Conservation (phyloP, 805 yeast genomes). For the Yarrowia bubula region DNA sequence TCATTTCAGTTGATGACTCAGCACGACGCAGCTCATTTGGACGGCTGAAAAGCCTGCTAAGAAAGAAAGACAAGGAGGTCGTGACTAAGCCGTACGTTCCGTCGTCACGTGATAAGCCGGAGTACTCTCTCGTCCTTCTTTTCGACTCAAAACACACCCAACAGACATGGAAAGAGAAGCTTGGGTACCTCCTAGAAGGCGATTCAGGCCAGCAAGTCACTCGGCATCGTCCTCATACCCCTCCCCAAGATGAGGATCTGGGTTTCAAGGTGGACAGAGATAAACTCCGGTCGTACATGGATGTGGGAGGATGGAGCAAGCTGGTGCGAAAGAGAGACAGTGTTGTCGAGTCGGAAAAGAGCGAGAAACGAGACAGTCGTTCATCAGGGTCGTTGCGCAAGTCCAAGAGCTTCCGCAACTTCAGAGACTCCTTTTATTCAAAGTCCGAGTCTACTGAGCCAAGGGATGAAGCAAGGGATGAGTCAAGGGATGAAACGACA, state of each 20-base stretch:
- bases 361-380: neutral
- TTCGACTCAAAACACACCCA: neutral
- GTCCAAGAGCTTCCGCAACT: neutral
- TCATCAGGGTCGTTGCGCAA: neutral
- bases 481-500: too few species aligned
- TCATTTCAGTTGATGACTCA: neutral
- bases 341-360: neutral
- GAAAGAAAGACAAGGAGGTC: neutral
- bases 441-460: neutral
- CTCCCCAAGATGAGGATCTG: slow-evolving; percentile 1
- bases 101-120: neutral
- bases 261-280: slow-evolving; percentile 12
- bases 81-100: neutral
- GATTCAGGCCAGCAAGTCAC: neutral
- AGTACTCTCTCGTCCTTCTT: neutral
- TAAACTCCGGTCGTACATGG: neutral
- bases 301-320: slow-evolving; percentile 16
- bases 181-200: neutral
- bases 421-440: neutral
- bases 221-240: slow-evolving; percentile 7
- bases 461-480: neutral
- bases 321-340: neutral
- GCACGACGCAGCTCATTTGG: slow-evolving; percentile 6
- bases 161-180: neutral
- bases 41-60: neutral